Conservation (phyloP, 495 filamentous ascomycete species). For the Rhypophila decipiens region DNA sequence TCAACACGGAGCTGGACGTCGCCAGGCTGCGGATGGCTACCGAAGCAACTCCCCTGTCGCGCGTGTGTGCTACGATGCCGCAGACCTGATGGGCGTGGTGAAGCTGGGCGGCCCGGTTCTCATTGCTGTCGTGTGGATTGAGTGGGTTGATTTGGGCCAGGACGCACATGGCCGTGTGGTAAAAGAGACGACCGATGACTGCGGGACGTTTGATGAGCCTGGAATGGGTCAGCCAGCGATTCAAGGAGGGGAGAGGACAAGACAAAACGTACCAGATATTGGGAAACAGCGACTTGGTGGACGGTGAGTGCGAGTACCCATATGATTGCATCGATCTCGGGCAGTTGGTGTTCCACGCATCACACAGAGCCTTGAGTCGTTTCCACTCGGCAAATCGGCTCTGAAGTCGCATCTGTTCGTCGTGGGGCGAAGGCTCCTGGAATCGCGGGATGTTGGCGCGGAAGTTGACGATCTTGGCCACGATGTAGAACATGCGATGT, state of each 20-base stretch:
- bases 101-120: slow-evolving; percentile 63
- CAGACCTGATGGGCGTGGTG: slow-evolving; percentile 75
- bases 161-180: slow-evolving; percentile 76
- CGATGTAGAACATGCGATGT: slow-evolving; percentile 81
- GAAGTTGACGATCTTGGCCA: slow-evolving; percentile 84
- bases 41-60: slow-evolving; percentile 70
- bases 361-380: slow-evolving; percentile 63
- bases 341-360: slow-evolving; percentile 69
- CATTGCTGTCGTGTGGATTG: slow-evolving; percentile 41
- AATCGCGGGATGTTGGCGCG: slow-evolving; percentile 58
- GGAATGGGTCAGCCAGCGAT: not conserved
- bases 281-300: slow-evolving; percentile 69
- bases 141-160: slow-evolving; percentile 76
- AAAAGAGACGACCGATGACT: slow-evolving; percentile 80
- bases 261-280: slow-evolving; percentile 65
- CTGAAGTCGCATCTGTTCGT: slow-evolving; percentile 57
- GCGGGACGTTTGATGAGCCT: slow-evolving; percentile 80
- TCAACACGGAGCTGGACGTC: slow-evolving; percentile 71
- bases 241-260: not conserved
- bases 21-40: slow-evolving; percentile 73
- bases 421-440: slow-evolving; percentile 50
- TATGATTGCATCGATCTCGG: slow-evolving; percentile 86
- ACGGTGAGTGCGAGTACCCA: slow-evolving; percentile 63
- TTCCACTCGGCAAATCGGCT: slow-evolving; percentile 71
- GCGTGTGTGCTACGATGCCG: slow-evolving; percentile 78